phyloP scores from a whole-genome alignment of 2,329 filamentous ascomycete species.

The Acephala macrosclerotiorum region DNA sequence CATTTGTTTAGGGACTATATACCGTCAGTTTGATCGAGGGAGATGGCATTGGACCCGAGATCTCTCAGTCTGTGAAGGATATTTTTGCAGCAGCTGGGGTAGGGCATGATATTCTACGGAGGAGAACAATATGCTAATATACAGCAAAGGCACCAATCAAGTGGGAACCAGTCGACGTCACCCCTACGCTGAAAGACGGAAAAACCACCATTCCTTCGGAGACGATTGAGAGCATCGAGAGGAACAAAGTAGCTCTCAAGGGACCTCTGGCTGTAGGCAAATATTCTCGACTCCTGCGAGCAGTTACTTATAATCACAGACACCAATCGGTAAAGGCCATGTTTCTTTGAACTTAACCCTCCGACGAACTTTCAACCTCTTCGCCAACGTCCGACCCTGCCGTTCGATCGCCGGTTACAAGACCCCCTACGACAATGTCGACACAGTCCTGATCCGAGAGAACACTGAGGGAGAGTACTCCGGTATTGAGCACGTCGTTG shows the following conservation, averaged over 20 bases:
- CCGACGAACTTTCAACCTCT: constrained; percentile 99
- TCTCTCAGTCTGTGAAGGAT: constrained; percentile 97
- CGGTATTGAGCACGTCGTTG: constrained; percentile 97
- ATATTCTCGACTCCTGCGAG: constrained; percentile 28
- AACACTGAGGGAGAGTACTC: constrained; percentile 99
- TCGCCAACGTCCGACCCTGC: constrained; percentile 98
- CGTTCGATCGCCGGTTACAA: constrained; percentile 97
- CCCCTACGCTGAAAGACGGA: constrained; percentile 89
- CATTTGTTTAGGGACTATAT: constrained; percentile 78
- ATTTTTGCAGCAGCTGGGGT: constrained; percentile 97
- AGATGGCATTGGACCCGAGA: constrained; percentile 98
- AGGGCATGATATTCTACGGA: constrained; percentile 41
- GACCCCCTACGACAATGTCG: constrained; percentile 96
- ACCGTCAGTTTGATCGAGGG: constrained; percentile 97
- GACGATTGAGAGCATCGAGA: constrained; percentile 91
- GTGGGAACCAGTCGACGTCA: constrained; percentile 98
- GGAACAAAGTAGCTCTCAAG: constrained; percentile 98
- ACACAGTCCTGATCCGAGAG: constrained; percentile 97
- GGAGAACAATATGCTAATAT: constrained; percentile 32
- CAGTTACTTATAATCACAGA: constrained; percentile 56
- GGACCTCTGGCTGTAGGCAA: constrained; percentile 87
- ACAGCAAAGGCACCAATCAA: constrained; percentile 78
- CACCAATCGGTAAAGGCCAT: constrained; percentile 97
- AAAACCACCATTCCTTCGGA: constrained; percentile 93
- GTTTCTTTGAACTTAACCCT: constrained; percentile 99